Conservation (phyloP, 1,284 basidiomycete species). For the Neotropicomus parvogracilis region DNA sequence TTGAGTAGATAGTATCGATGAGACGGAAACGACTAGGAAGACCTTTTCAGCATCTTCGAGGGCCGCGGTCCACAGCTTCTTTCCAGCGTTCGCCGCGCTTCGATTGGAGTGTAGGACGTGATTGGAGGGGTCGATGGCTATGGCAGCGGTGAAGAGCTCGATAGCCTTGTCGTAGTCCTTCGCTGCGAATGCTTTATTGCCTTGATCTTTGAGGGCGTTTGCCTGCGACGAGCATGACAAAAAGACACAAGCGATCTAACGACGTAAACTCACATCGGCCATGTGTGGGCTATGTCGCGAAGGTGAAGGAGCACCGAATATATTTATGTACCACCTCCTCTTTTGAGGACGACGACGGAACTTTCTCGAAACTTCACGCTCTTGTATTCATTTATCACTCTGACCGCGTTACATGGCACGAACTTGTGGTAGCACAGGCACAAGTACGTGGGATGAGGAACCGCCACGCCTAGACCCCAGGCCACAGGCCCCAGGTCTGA, state of each 20-base stretch:
- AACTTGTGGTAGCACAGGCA: too few relatives aligned
- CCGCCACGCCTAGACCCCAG: neutral
- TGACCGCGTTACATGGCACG: too few relatives aligned
- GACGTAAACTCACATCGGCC: slow-evolving; percentile 28
- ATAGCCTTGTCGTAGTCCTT: slow-evolving; percentile 92
- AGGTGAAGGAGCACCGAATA: too few relatives aligned
- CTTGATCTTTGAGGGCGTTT: slow-evolving; percentile 80
- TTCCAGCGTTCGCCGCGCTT: slow-evolving; percentile 84
- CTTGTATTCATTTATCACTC: too few relatives aligned
- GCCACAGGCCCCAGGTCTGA: neutral
- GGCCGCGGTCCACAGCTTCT: slow-evolving; percentile 75
- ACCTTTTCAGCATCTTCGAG: slow-evolving; percentile 91
- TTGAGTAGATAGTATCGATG: slow-evolving; percentile 8
- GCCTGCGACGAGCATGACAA: slow-evolving; percentile 33
- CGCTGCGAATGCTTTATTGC: slow-evolving; percentile 94
- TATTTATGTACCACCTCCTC: too few relatives aligned
- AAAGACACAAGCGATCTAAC: neutral
- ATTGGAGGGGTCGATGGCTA: slow-evolving; percentile 78
- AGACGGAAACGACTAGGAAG: slow-evolving; percentile 22
- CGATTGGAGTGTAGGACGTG: slow-evolving; percentile 94
- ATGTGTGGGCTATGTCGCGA: slow-evolving; percentile 13
- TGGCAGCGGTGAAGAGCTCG: slow-evolving; percentile 82
- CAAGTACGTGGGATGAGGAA: slow-evolving; percentile 1
- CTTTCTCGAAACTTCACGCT: slow-evolving; percentile 32
- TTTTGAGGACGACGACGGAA: slow-evolving; percentile 20